Base-by-base conservation (phyloP, 352 stramenopile species). In the Phytophthora syringae region DNA sequence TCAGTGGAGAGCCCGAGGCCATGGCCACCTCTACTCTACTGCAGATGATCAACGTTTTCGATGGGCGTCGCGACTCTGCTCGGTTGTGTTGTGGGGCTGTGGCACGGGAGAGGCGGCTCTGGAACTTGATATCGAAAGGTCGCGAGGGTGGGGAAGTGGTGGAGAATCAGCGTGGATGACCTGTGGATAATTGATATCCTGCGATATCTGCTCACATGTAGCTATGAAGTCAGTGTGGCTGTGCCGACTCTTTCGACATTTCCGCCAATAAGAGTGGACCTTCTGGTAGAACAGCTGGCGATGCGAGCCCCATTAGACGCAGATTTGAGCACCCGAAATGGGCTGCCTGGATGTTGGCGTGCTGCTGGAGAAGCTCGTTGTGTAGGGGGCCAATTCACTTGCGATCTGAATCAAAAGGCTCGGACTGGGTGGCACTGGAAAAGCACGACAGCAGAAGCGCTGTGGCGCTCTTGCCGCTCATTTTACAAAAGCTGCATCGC, bases 21-120 rank as follows among this genome's bases (percentile, higher is more conserved):
- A 63, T 55, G 42, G 50, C 58, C 48, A 57, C 60, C 60, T 73
- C 52, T 69, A 73, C 64, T 58, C 42, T 20, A 52, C 58, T 47
- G 16, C 10, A 15, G 4, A 28, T 30, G 61, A 69, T 70, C 62
- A 30, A 47, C 44, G 12, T 39, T 56, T 62, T 60, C 60, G 62
- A 65, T 70, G 48, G 62, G 48, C 42, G 50, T 7, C 28, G 36
- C 37, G 61, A 28, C 37, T 63, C 18, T 60, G 50, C 15, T 3
- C 12, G 12, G 3, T 18, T 7, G 10, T 37, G 44, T 63, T 34
- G 54, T 63, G 44, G 54, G 54, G 54, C 16, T 34, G 25, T 32
- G 16, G 15, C 7, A n/a, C 0, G 5, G 13, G 7, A 20, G 37
- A 15, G 37, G 2, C 6, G 16, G 32, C 25, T 48, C 0, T 67